Evolutionary conservation across 345 rosid species (phyloP).

Genomic region (Abelmoschus esculentus): DNA sequence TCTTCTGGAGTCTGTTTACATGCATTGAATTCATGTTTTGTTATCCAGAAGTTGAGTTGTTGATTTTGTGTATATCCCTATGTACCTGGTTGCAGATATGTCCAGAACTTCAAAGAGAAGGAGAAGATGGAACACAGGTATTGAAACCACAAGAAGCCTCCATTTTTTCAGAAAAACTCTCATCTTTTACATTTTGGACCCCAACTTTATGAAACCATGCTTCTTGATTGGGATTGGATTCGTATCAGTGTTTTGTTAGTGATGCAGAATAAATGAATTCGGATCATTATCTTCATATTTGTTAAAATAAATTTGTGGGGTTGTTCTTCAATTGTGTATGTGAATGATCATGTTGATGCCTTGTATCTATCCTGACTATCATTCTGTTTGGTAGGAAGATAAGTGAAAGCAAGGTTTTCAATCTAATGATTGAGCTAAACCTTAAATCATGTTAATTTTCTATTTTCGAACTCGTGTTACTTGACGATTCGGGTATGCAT

Average conservation of each 20-base stretch:
- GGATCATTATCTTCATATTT: neutral
- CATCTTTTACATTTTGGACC: neutral
- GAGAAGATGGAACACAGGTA: constrained; percentile 41
- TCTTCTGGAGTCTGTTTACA: neutral
- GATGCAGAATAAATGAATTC: neutral
- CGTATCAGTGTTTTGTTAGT: neutral
- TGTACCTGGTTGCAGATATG: constrained; percentile 29
- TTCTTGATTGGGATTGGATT: neutral
- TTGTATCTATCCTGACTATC: neutral
- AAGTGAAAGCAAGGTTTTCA: neutral
- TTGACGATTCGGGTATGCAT: no score
- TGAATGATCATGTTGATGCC: neutral
- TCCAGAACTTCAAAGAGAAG: constrained; percentile 30
- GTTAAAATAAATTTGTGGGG: neutral
- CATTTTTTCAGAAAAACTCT: neutral
- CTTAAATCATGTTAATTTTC: no score
- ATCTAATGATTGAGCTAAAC: no score
- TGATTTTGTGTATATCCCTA: neutral
- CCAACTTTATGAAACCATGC: neutral
- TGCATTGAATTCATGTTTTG: neutral
- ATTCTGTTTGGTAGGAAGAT: neutral
- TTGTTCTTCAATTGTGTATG: neutral
- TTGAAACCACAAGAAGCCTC: constrained; percentile 6
- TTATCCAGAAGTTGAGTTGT: neutral
- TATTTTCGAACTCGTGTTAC: no score